A percentile compares a stretch with the other conserved stretches of the same genome.
Evolutionary conservation across 176 grass and related monocot species (phyloP).

Genomic region (Aegilops speltoides): DNA sequence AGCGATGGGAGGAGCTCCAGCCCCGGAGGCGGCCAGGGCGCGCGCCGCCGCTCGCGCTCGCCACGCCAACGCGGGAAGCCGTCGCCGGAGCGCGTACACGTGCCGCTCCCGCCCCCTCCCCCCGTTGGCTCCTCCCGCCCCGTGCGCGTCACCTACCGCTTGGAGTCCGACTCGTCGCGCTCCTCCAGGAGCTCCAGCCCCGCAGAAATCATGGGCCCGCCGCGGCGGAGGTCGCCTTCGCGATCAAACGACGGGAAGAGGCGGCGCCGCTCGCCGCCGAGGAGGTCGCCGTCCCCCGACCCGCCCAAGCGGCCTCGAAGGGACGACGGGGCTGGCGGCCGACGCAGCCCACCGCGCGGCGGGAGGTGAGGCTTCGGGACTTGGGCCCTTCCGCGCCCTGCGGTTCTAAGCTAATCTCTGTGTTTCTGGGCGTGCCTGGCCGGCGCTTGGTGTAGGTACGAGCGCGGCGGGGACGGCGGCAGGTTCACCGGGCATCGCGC

Average conservation of each 20-base stretch:
- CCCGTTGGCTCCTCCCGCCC: constrained; percentile 17
- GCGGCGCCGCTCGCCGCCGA: constrained; percentile 43
- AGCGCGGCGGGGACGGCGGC: constrained; percentile 28
- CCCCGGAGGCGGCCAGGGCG: neutral
- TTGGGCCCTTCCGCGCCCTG: neutral
- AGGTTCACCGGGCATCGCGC: constrained; percentile 31
- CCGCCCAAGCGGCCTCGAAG: constrained; percentile 55
- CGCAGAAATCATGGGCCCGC: neutral
- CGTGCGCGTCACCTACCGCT: constrained; percentile 36
- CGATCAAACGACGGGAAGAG: neutral
- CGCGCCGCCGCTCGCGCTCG: neutral
- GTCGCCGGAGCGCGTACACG: neutral
- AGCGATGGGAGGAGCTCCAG: neutral
- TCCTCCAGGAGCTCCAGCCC: constrained; percentile 42
- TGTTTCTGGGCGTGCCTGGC: neutral
- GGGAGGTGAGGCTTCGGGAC: constrained; percentile 25
- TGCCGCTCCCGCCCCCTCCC: constrained; percentile 18
- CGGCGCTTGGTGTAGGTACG: constrained; percentile 29
- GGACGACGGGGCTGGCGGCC: constrained; percentile 44
- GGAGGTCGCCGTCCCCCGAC: constrained; percentile 37
- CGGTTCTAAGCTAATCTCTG: neutral
- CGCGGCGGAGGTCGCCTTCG: neutral
- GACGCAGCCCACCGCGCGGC: constrained; percentile 42
- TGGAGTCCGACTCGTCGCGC: neutral
- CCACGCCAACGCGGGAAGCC: constrained; percentile 13